Base-by-base conservation (phyloP, 2,329 filamentous ascomycete species). In the Cladosporium sp. region DNA sequence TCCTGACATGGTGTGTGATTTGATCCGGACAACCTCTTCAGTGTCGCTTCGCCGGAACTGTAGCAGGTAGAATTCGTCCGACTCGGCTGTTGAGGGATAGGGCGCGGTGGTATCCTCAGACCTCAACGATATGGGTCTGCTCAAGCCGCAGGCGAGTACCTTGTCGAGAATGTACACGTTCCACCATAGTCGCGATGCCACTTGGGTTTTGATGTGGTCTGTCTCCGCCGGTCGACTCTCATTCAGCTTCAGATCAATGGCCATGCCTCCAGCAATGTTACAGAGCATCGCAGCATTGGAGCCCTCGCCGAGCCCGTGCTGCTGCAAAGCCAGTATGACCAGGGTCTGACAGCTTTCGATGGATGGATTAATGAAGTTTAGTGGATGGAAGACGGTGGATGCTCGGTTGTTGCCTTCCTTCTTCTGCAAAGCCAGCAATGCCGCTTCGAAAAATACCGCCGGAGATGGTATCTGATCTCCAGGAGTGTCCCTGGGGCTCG, bases 341-440 rank as follows among this genome's bases (percentile, higher is more conserved):
- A 50, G 11, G 5, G 48, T 50, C 32, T 50, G 48, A n/a, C 48
- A 50, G 19, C 48, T 50, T 11, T 50, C 48, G n/a, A 50, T 31
- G 2, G 48, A 50, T 28, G 48, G 48, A 11, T 18, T 9, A 1
- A 50, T 50, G 48, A 50, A 50, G 33, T 50, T 50, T 32, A 50
- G 48, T 14, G 48, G 48, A n/a, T 50, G 48, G 7, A 50, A 50
- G 11, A 35, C n/a, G 10, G 18, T 37, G 28, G 48, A 34, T 14
- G 18, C 3, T 2, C 40, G 48, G 7, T 40, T 28, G 5, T 22
- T n/a, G 1, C 18, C 40, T 37, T 50, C 32, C 31, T 43, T 50
- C 41, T 50, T 50, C 18, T 50, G 48, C 4, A 50, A 33, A 9
- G 48, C 48, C 10, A 50, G 48, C 18, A 50, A 19, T 4, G 48